Percentiles rank a stretch among this genome's conserved stretches.
phyloP scores from a whole-genome alignment of 805 yeast species.

The Candida suzukii region DNA sequence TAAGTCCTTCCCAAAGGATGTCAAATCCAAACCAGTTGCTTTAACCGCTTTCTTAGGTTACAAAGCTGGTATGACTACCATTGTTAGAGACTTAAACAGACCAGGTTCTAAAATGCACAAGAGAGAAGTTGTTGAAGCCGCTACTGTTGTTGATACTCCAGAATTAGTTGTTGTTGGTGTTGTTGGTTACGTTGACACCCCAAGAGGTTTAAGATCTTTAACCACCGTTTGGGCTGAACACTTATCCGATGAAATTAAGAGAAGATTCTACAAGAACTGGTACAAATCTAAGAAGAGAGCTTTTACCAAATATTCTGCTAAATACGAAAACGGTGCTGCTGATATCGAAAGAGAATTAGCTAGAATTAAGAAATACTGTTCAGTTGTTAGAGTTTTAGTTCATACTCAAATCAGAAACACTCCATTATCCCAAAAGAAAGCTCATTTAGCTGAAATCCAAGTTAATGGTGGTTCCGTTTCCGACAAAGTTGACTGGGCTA shows the following conservation, averaged over 20 bases:
- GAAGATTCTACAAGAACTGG: constrained; percentile 99
- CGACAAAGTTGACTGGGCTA: constrained; percentile 98
- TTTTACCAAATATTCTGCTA: constrained; percentile 99
- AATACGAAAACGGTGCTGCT: constrained; percentile 88
- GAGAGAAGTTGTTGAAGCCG: constrained; percentile 99
- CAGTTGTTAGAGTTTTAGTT: constrained; percentile 97
- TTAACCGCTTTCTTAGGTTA: constrained; percentile 99
- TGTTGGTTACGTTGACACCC: constrained; percentile 99
- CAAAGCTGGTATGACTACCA: constrained; percentile 99
- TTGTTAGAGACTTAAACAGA: constrained; percentile 99
- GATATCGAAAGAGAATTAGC: constrained; percentile 93
- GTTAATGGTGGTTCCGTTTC: constrained; percentile 98
- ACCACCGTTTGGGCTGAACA: constrained; percentile 99
- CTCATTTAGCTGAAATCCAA: constrained; percentile 99
- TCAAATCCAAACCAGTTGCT: constrained; percentile 95
- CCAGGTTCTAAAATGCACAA: constrained; percentile 99
- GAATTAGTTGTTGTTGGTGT: constrained; percentile 99
- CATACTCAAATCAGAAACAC: constrained; percentile 99
- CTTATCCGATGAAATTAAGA: constrained; percentile 97
- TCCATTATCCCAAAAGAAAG: constrained; percentile 98
- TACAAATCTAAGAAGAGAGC: constrained; percentile 99
- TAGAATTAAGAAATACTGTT: constrained; percentile 96
- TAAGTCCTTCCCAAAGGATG: constrained; percentile 99
- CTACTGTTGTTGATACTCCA: constrained; percentile 98
- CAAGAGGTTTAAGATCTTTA: constrained; percentile 99